These are phyloP conservation scores for Chaetomidium leptoderma DNA, from an alignment of 495 filamentous ascomycete species.

Conservation along the genomic window DNA sequence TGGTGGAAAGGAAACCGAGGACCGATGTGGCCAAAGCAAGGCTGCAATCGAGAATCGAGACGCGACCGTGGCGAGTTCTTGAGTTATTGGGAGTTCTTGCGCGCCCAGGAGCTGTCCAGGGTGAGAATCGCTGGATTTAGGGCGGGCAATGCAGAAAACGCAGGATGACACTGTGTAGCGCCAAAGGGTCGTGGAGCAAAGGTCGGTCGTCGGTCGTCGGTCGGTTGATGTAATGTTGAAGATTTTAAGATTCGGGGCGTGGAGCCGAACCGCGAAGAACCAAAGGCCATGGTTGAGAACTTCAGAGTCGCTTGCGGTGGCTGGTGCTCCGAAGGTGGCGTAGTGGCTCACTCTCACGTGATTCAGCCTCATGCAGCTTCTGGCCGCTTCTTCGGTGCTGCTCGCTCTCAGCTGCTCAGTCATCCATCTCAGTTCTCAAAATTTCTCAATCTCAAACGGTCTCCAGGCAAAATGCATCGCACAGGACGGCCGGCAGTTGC, in stretches of 20 bases:
- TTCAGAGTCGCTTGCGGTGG: slow-evolving; percentile 7
- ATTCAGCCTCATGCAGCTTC: background rate
- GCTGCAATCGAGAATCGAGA: background rate
- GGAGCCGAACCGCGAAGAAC: slow-evolving; percentile 14
- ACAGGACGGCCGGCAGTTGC: background rate
- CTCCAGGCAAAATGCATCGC: background rate
- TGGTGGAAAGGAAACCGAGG: background rate
- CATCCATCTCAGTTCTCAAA: background rate
- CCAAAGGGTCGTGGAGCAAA: background rate
- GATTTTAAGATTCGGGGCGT: slow-evolving; percentile 18
- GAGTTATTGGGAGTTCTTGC: no score
- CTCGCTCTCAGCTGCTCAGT: background rate
- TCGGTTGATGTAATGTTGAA: slow-evolving; percentile 11
- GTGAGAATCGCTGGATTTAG: background rate
- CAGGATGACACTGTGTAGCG: background rate
- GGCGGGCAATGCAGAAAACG: background rate
- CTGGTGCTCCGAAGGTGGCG: slow-evolving; percentile 8
- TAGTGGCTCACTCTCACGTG: slow-evolving; percentile 8
- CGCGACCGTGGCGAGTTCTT: background rate
- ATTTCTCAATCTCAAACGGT: no score
- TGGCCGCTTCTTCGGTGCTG: background rate
- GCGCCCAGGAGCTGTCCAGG: background rate
- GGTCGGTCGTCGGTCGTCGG: background rate
- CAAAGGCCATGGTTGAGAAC: background rate
- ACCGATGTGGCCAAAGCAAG: slow-evolving; percentile 10